Conservation (phyloP, 306 rosid species). For the Cucurbita argyrosperma region DNA sequence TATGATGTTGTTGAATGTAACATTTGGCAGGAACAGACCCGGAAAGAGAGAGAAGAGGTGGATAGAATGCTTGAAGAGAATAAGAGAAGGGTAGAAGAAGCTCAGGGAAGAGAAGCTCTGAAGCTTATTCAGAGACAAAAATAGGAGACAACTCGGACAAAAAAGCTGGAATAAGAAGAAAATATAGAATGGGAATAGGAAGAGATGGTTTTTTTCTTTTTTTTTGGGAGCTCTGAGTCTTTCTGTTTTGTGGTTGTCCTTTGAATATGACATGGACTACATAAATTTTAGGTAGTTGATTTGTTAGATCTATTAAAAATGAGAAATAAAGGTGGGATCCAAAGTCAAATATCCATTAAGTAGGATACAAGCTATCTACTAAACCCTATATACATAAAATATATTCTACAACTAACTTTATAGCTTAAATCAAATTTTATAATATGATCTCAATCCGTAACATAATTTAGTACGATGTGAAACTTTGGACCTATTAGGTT, state of each 20-base stretch:
- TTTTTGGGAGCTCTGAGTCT: not conserved
- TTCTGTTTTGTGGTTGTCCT: not conserved
- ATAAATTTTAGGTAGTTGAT: not conserved
- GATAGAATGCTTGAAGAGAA: slow-evolving; percentile 90
- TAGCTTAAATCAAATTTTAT: no score
- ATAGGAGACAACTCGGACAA: slow-evolving; percentile 69
- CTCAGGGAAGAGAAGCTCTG: slow-evolving; percentile 74
- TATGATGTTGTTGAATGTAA: not conserved
- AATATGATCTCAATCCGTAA: no score
- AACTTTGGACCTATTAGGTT: no score
- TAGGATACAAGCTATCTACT: no score
- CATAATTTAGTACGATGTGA: no score
- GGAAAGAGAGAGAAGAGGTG: slow-evolving; percentile 77
- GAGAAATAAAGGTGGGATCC: no score
- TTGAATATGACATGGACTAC: not conserved
- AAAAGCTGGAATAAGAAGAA: slow-evolving; percentile 64
- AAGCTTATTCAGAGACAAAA: slow-evolving; percentile 73
- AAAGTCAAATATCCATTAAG: no score
- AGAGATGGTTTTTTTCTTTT: not conserved
- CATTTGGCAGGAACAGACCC: slow-evolving; percentile 48
- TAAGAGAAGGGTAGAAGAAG: slow-evolving; percentile 79
- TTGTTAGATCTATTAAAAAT: not conserved
- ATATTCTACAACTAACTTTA: no score
- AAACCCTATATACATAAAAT: no score
- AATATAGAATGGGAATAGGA: slow-evolving; percentile 13